phyloP scores from a whole-genome alignment of 2,329 filamentous ascomycete genomes.

The Cryphonectria radicalis region DNA sequence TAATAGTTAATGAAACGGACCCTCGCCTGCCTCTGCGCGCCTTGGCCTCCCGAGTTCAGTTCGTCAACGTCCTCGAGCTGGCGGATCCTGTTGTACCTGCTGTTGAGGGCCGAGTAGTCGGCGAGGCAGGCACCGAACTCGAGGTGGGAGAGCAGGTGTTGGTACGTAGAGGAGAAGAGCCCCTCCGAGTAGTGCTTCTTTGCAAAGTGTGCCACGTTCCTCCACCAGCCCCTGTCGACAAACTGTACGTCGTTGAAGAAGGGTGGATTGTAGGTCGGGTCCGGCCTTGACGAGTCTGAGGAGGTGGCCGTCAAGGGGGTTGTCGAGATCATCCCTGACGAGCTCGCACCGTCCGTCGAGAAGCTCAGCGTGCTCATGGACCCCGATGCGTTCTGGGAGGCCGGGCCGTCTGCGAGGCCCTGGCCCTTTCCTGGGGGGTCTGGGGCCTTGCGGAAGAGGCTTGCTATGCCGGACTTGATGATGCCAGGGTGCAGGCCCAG shows the following conservation, averaged over 20 bases:
- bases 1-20: slow-evolving; percentile 90
- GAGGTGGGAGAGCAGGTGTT: slow-evolving; percentile 77
- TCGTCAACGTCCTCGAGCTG: slow-evolving; percentile 74
- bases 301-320: slow-evolving; percentile 23
- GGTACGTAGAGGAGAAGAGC: slow-evolving; percentile 69
- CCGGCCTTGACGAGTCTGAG: slow-evolving; percentile 37
- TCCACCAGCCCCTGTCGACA: slow-evolving; percentile 70
- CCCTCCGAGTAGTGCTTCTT: slow-evolving; percentile 77
- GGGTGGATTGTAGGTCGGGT: slow-evolving; percentile 75
- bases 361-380: slow-evolving; percentile 32
- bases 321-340: slow-evolving; percentile 32
- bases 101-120: slow-evolving; percentile 72
- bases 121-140: slow-evolving; percentile 83
- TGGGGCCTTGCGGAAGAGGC: slow-evolving; percentile 66
- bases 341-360: slow-evolving; percentile 17
- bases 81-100: slow-evolving; percentile 71
- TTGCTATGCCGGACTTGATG: slow-evolving; percentile 78
- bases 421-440: slow-evolving; percentile 36
- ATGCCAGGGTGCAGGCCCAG: slow-evolving; percentile 89
- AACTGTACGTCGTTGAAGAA: slow-evolving; percentile 77
- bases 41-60: slow-evolving; percentile 36
- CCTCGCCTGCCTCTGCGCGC: slow-evolving; percentile 49
- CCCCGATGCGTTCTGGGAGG: slow-evolving; percentile 29
- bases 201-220: slow-evolving; percentile 73
- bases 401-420: slow-evolving; percentile 26